Conservation (phyloP, 1,284 basidiomycete species). For the Pseudozyma tsukubaensis region DNA sequence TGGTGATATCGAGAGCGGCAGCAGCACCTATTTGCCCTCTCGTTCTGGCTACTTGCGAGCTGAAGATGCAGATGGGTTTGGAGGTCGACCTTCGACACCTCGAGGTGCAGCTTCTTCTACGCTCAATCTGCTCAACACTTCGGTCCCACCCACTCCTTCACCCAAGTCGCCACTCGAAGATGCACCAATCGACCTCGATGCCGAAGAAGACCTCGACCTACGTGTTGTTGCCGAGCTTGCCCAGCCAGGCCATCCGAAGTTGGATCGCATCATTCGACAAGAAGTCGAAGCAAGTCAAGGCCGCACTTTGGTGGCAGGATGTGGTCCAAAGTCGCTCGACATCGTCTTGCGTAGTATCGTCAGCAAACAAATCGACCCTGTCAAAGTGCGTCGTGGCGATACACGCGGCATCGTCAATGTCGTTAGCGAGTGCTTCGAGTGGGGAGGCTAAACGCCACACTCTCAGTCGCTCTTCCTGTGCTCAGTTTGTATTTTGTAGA, state of each 20-base stretch:
- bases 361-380: conserved; percentile 75
- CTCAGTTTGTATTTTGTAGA: no score
- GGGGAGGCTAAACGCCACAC: conserved; percentile 31
- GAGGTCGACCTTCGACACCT: background rate
- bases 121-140: conserved; percentile 37
- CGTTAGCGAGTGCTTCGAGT: conserved; percentile 63
- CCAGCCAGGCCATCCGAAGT: conserved; percentile 79
- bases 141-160: conserved; percentile 4
- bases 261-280: conserved; percentile 76
- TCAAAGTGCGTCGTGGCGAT: conserved; percentile 75
- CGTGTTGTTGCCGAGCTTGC: conserved; percentile 78
- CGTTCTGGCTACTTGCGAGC: conserved; percentile 5
- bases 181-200: conserved; percentile 73
- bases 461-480: background rate
- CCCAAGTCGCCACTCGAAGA: conserved; percentile 41
- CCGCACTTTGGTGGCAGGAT: conserved; percentile 79
- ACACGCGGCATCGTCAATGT: conserved; percentile 71
- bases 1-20: conserved; percentile 15
- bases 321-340: conserved; percentile 80
- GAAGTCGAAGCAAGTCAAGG: conserved; percentile 76
- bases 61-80: conserved; percentile 6
- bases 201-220: conserved; percentile 78
- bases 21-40: conserved; percentile 2
- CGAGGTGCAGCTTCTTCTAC: conserved; percentile 22
- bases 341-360: conserved; percentile 79